phyloP scores from a whole-genome alignment of 177 flowering plant genomes.

The Vitis hybrid region DNA sequence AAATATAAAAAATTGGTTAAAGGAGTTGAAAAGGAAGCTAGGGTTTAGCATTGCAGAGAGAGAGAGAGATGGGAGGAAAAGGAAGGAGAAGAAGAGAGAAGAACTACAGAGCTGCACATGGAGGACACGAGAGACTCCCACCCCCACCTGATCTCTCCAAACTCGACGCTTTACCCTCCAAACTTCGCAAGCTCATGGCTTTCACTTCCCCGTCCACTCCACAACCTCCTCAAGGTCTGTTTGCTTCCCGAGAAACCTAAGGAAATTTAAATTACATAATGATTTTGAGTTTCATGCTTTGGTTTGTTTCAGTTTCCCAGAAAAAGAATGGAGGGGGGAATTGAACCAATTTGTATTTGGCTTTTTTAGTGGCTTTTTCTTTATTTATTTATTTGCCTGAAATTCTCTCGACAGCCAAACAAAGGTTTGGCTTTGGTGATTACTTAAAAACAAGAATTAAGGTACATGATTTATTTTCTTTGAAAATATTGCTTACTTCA shows the following conservation, averaged over 20 bases:
- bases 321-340: too few species aligned
- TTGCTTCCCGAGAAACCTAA: constrained; percentile 1
- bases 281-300: too few species aligned
- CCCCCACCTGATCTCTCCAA: constrained; percentile 77
- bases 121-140: constrained; percentile 59
- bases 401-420: not conserved
- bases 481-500: not conserved
- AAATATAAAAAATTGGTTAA: too few species aligned
- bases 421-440: too few species aligned
- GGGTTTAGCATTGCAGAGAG: constrained; percentile 1
- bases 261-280: too few species aligned
- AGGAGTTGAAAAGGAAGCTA: too few species aligned
- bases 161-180: constrained; percentile 73
- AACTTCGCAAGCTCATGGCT: constrained; percentile 71
- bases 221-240: constrained; percentile 14
- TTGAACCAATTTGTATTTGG: too few species aligned
- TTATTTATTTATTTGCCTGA: not conserved
- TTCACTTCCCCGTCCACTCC: constrained; percentile 27
- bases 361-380: not conserved
- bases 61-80: constrained; percentile 71
- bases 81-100: constrained; percentile 78
- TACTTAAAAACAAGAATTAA: too few species aligned
- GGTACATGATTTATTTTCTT: not conserved
- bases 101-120: constrained; percentile 83
- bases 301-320: too few species aligned